phyloP scores from a whole-genome alignment of 768 basidiomycete species.

The Termitomyces sp. region DNA sequence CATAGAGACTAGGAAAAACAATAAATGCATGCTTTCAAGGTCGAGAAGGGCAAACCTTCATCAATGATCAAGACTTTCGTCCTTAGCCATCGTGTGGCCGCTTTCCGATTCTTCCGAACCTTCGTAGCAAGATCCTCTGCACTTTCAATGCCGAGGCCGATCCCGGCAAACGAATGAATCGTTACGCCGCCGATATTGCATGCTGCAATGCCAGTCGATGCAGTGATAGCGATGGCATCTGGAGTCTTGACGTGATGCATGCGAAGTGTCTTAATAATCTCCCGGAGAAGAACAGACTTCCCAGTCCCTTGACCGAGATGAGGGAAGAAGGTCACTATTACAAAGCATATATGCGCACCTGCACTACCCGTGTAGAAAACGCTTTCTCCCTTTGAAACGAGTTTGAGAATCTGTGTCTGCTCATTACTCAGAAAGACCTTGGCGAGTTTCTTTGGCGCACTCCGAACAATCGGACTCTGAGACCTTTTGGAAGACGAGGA shows the following conservation, averaged over 20 bases:
- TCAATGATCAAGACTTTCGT: constrained; percentile 84
- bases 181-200: constrained; percentile 97
- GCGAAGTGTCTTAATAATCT: constrained; percentile 77
- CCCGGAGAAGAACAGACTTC: constrained; percentile 90
- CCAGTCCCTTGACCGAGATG: constrained; percentile 67
- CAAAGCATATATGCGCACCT: constrained; percentile 44
- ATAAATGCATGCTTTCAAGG: background rate
- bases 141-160: constrained; percentile 74
- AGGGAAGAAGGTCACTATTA: background rate
- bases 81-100: constrained; percentile 71
- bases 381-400: constrained; percentile 70
- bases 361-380: constrained; percentile 98
- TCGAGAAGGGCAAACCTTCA: constrained; percentile 46
- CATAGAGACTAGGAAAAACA: constrained; percentile 82
- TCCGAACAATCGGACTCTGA: background rate
- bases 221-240: constrained; percentile 89
- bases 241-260: constrained; percentile 44
- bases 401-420: constrained; percentile 75
- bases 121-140: constrained; percentile 59
- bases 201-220: constrained; percentile 88
- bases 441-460: constrained; percentile 28
- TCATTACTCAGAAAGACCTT: constrained; percentile 73
- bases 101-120: constrained; percentile 82
- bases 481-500: constrained; percentile 7
- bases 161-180: constrained; percentile 93